Evolutionary conservation across 2,329 filamentous ascomycete species (phyloP).

Genomic region (Aspergillus ustus): DNA sequence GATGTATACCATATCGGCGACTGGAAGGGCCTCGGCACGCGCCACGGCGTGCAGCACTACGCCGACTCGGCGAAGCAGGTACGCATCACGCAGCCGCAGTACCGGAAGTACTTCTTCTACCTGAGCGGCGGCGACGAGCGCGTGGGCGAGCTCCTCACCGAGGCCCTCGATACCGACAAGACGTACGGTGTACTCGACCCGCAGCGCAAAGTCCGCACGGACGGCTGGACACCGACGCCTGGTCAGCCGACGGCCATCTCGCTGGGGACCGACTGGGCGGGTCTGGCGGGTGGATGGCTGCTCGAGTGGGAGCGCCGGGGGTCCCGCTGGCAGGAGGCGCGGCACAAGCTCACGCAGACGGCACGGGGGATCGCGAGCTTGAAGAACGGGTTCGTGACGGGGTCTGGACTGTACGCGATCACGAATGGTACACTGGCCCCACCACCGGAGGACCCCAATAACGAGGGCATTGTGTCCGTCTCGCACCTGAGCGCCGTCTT

Average conservation of each 20-base stretch:
- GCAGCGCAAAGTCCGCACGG: constrained; percentile 62
- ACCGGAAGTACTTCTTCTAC: constrained; percentile 63
- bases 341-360: constrained; percentile 54
- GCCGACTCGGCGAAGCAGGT: constrained; percentile 66
- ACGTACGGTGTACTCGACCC: constrained; percentile 61
- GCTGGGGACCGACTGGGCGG: constrained; percentile 36
- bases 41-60: constrained; percentile 67
- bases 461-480: constrained; percentile 52
- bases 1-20: constrained; percentile 65
- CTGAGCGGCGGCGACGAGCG: constrained; percentile 62
- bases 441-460: constrained; percentile 54
- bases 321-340: constrained; percentile 57
- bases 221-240: constrained; percentile 54
- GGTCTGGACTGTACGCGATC: constrained; percentile 55
- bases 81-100: constrained; percentile 63
- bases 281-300: constrained; percentile 62
- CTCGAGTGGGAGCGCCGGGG: constrained; percentile 65
- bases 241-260: constrained; percentile 23
- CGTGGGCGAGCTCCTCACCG: constrained; percentile 58
- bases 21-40: constrained; percentile 64
- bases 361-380: constrained; percentile 58
- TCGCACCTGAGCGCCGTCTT: constrained; percentile 64
- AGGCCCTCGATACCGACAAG: constrained; percentile 57
- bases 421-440: constrained; percentile 56
- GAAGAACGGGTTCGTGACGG: constrained; percentile 64